These are phyloP conservation scores for Fonsecaea monophora DNA, from an alignment of 2,329 filamentous ascomycete species.

Conservation along the genomic window DNA sequence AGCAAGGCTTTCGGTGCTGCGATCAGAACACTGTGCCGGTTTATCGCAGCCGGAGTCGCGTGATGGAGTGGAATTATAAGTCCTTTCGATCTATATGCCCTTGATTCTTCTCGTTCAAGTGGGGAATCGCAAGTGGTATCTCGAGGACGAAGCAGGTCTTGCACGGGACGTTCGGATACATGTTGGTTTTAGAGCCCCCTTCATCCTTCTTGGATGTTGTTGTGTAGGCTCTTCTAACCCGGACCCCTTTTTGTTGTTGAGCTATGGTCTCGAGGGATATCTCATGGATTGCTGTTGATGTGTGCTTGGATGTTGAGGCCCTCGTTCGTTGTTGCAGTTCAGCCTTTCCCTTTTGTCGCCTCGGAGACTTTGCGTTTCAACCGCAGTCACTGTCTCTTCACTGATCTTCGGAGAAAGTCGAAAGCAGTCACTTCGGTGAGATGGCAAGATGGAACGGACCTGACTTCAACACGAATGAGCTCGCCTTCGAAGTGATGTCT, in stretches of 20 bases:
- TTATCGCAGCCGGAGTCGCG: constrained; percentile 41
- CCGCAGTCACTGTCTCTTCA: constrained; percentile 28
- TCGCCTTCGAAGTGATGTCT: constrained; percentile 24
- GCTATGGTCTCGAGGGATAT: constrained; percentile 37
- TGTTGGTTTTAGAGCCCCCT: constrained; percentile 32
- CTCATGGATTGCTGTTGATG: constrained; percentile 32
- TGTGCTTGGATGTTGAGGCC: constrained; percentile 38
- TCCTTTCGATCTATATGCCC: constrained; percentile 39
- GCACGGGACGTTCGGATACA: constrained; percentile 28
- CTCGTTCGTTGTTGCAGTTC: constrained; percentile 27
- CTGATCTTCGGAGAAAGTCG: constrained; percentile 38
- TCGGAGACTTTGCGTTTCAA: constrained; percentile 22
- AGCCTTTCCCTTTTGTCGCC: constrained; percentile 11
- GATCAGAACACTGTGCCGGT: constrained; percentile 30
- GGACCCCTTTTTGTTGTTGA: constrained; percentile 32
- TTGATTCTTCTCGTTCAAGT: constrained; percentile 1
- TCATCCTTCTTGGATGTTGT: constrained; percentile 24
- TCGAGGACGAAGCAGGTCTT: constrained; percentile 41
- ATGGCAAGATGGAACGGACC: not conserved
- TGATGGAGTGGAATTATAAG: constrained; percentile 43
- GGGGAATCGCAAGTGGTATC: constrained; percentile 29
- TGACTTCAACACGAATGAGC: constrained; percentile 26
- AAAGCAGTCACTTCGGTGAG: constrained; percentile 25
- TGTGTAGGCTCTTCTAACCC: constrained; percentile 32
- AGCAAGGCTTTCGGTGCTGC: constrained; percentile 33